Base-by-base conservation (phyloP, 2,329 filamentous ascomycete species). In the Ascocoryne sarcoides region DNA sequence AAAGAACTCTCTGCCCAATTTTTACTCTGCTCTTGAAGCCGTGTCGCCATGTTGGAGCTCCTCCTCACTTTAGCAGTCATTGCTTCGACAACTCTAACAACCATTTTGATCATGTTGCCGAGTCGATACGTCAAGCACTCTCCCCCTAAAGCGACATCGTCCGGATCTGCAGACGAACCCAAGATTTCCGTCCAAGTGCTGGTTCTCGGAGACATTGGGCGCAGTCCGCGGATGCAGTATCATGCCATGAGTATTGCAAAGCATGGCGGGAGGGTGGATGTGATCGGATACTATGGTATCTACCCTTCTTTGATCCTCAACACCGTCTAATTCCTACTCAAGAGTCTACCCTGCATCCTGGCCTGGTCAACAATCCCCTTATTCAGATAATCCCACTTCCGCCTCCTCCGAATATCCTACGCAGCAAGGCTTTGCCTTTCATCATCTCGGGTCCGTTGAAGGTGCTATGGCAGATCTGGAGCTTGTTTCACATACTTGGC, bases 171-270 rank as follows among this genome's bases (percentile, higher is more conserved):
- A 9, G 36, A 42, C 44, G 50, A 54, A 39, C 46, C 50, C 51
- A 64, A 70, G 43, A 63, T 67, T 26, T 73, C 70, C 0, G 73
- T 90, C 32, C 87, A 95, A 62, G 77, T 98, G 38, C 72, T 98
- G 12, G 92, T 98, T 14, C 74, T 98, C 19, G 92, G 92, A 32
- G 92, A 98, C 58, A 89, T 98, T 60, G 92, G 92, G 29, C 79
- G 89, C 33, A 96, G 90, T 60, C 92, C 92, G 36, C 86, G 92
- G 42, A 98, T 98, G 90, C 89, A 96, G 59, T 96, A 98, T 56
- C 92, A 98, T 72, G 90, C 90, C 15, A 69, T 95, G 52, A 96
- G 90, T 60, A 79, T 96, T 55, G 86, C 87, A 30, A 84, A 81
- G 54, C 79, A 88, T 57, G 86, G 86, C 17, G 82, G 79, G 5